Percentiles rank a stretch among this genome's conserved stretches.
Evolutionary conservation across 768 basidiomycete genomes (phyloP).

Genomic region (Gyrodon lividus): DNA sequence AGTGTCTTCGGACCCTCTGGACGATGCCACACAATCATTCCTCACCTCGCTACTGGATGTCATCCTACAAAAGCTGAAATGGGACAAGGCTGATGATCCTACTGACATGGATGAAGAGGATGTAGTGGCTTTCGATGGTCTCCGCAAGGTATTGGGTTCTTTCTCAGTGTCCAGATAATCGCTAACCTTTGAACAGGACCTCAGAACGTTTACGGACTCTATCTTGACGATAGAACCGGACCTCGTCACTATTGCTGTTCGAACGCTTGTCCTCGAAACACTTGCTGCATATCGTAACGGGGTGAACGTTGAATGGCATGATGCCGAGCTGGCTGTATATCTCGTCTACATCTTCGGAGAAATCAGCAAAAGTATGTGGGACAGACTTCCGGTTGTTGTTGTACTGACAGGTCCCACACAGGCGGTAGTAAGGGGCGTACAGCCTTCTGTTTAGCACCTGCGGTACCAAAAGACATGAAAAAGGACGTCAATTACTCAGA

Average conservation of each 20-base stretch:
- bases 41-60: slow-evolving; percentile 75
- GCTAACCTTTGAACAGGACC: slow-evolving; percentile 53
- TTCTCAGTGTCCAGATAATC: slow-evolving; percentile 3
- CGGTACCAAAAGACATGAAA: slow-evolving; percentile 64
- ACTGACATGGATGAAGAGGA: slow-evolving; percentile 90
- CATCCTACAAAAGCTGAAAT: slow-evolving; percentile 85
- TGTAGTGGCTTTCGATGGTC: slow-evolving; percentile 72
- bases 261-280: slow-evolving; percentile 69
- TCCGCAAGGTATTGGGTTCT: slow-evolving; percentile 66
- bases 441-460: slow-evolving; percentile 80
- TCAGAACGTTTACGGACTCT: slow-evolving; percentile 84
- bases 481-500: slow-evolving; percentile 70
- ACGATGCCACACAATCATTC: slow-evolving; percentile 71
- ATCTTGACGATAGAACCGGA: slow-evolving; percentile 82
- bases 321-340: slow-evolving; percentile 91
- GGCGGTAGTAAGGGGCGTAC: slow-evolving; percentile 78
- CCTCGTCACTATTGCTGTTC: slow-evolving; percentile 77
- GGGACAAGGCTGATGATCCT: slow-evolving; percentile 77
- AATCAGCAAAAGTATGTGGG: slow-evolving; percentile 75
- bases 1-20: slow-evolving; percentile 57
- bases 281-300: slow-evolving; percentile 66
- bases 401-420: slow-evolving; percentile 26
- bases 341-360: slow-evolving; percentile 94
- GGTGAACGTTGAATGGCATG: slow-evolving; percentile 77
- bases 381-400: neutral